Base-by-base conservation (phyloP, 1,284 basidiomycete genomes). In the Puccinia brachypodii region DNA sequence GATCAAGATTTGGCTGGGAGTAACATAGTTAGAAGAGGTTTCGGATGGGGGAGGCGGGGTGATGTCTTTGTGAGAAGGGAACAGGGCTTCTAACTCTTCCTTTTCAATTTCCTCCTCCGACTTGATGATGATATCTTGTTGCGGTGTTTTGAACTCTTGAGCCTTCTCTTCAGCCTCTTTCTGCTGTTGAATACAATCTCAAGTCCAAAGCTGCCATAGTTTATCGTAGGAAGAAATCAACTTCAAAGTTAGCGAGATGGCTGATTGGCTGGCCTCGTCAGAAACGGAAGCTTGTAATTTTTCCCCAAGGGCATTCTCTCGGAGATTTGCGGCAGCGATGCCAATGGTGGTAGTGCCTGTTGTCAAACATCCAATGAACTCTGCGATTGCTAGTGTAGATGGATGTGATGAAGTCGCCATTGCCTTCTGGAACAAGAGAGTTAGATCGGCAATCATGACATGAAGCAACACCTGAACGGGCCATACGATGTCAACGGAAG, bases 71-170 rank as follows among this genome's bases (percentile, higher is more conserved):
- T 84, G 84, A 6, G 82, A 83, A 28, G 85, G 85, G 82, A 85
- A 86, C 11, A 85, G 82, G 58, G 83, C 76, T 50, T 83, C 81
- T 25, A 86, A 84, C 50, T 85, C 85, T 62, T 83, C 83, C 1
- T 84, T 84, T 68, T 85, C 87, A 16, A 86, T 82, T 69, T 86
- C 92, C 13, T 90, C 90, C 83, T 95, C 96, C 14, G 89, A 90
- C 13, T 90, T 87, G 36, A 89, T 89, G 38, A 90, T 88, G 73
- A 93, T 88, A 42, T 91, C 89, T 38, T 90, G 87, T 79, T 89
- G 89, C 62, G 90, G 91, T 78, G 89, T 89, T 56, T 92, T 92
- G 89, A 98, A 99, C 25, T 99, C 87, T 72, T 93, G 93, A 42
- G 91, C 90, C 0, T 91, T 89, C 47, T 91, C 91, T 56, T 90